Conservation (phyloP, 306 rosid genomes). For the Gastrolobium villosum region DNA sequence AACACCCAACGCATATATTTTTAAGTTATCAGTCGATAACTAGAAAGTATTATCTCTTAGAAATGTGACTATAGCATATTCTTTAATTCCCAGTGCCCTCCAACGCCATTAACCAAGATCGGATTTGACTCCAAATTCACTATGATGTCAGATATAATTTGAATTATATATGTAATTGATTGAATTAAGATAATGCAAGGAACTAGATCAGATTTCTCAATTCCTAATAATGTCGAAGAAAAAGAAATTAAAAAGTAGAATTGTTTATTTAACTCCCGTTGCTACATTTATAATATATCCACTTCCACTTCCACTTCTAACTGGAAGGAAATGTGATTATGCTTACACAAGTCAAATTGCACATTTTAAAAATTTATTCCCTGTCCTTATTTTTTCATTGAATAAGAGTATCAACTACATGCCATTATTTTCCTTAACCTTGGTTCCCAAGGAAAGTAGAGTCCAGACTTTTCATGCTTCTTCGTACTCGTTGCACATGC, state of each 20-base stretch:
- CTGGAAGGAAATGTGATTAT: neutral
- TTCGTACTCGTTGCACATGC: constrained; percentile 55
- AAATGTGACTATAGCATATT: constrained; percentile 32
- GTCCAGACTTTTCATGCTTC: constrained; percentile 41
- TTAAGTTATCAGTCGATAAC: constrained; percentile 27
- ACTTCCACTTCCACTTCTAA: neutral
- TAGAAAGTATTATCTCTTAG: constrained; percentile 5
- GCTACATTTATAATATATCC: constrained; percentile 21
- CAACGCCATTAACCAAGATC: constrained; percentile 15
- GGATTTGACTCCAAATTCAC: constrained; percentile 18
- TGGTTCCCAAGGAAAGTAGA: constrained; percentile 40
- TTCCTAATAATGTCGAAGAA: neutral
- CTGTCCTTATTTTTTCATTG: constrained; percentile 12
- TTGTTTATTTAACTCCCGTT: neutral
- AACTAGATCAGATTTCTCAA: neutral
- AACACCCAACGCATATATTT: neutral
- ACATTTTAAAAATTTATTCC: constrained; percentile 1
- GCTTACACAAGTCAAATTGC: neutral
- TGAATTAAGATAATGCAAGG: neutral
- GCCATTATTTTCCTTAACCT: constrained; percentile 34
- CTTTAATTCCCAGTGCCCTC: neutral
- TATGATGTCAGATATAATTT: constrained; percentile 1
- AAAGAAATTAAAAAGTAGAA: neutral
- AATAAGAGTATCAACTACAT: constrained; percentile 33
- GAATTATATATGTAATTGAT: neutral